Evolutionary conservation across 176 grass and related monocot species (phyloP), one percentile per base, ranked within the genome.

Genomic region (Guadua angustifolia): DNA sequence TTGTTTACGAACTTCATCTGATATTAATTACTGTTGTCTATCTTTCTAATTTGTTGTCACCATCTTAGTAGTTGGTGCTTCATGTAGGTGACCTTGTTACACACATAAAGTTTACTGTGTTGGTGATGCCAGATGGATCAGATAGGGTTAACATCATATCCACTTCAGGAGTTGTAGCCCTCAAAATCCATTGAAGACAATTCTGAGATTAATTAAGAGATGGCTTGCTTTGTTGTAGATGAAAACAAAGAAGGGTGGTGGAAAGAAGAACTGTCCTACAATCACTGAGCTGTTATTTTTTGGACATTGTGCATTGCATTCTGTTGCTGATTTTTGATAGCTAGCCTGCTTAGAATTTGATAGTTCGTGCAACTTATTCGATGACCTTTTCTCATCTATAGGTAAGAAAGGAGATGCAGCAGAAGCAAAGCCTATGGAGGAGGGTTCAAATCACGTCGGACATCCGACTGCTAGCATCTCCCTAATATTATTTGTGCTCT

Each of bases 161-260:
- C 77, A 1, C 85, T 99, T 33, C 96, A 94, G 73, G 64, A 88
- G 68, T 55, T 95, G 74, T 50, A 88, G 39, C 78, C 96, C 17
- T 56, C 88, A 2, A 90, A 89, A 60, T 87, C 91, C 0, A 83
- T 94, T 38, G 93, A 99, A 73, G 91, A 90, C 22, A 79, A 97
- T 81, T 65, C 84, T 44, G 96, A 99, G 59, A n/a, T n/a, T n/a
- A n/a, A 95, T 99, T 14, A 99, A 95, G 80, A 89, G 86, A 69
- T 99, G 96, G 96, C 89, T 99, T 74, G 89, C 96, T 64, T n/a
- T n/a, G n/a, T 81, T 99, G 89, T 89, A 91, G 42, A 99, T 85
- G 7, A 99, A 99, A 78, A 83, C 96, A 82, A 99, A 99, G 93
- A 99, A 95, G 29, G 91, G 96, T 49, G 96, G 96, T 69, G 96